Conservation (phyloP, 208 protist species). For the Entamoeba dispar region DNA sequence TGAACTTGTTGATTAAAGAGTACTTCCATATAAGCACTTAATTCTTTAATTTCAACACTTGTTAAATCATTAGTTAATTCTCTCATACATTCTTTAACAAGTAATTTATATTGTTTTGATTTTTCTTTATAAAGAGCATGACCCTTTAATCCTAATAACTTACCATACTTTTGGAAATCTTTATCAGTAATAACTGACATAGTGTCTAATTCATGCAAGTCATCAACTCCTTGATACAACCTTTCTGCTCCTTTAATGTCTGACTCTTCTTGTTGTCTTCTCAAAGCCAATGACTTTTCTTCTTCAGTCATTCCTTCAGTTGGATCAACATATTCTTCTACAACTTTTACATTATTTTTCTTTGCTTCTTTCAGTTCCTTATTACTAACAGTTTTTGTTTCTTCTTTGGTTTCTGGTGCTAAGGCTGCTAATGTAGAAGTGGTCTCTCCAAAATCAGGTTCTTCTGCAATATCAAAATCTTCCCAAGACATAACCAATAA, state of each 20-base stretch:
- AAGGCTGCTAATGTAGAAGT: neutral
- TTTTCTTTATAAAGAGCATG: neutral
- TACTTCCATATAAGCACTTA: neutral
- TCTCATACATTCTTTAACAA: neutral
- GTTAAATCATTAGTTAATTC: neutral
- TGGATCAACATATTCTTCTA: neutral
- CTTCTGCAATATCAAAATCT: neutral
- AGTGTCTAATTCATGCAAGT: neutral
- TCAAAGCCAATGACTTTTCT: neutral
- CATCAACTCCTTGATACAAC: neutral
- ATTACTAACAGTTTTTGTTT: neutral
- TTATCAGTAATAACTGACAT: neutral
- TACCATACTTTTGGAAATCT: neutral
- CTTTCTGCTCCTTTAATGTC: neutral
- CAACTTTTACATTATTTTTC: neutral
- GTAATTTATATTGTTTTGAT: neutral
- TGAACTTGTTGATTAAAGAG: neutral
- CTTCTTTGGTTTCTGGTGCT: neutral
- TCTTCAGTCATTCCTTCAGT: neutral
- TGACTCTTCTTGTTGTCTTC: neutral
- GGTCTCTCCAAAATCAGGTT: neutral
- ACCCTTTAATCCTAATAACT: neutral
- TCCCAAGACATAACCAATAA: neutral
- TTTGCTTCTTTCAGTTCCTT: neutral
- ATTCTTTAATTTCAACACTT: neutral